Conservation (phyloP, 192 early-diverging fungal genomes). For the Geosiphon pyriformis region DNA sequence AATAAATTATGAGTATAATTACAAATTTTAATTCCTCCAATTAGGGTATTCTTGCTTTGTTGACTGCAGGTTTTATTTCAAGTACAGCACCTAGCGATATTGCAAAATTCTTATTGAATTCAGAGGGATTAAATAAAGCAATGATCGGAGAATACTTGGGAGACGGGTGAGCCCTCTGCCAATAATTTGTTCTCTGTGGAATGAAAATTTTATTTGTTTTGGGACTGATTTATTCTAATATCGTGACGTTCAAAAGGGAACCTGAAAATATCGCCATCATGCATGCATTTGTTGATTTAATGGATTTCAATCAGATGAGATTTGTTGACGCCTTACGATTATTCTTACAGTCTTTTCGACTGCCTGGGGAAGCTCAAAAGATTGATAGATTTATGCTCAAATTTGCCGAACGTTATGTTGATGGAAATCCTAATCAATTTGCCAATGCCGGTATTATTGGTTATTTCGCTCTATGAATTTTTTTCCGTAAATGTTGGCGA, state of each 20-base stretch:
- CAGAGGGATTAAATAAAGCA: slow-evolving; percentile 81
- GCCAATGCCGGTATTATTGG: slow-evolving; percentile 61
- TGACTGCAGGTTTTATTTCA: slow-evolving; percentile 60
- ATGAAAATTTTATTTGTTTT: neutral
- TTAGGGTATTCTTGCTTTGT: slow-evolving; percentile 71
- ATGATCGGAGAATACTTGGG: slow-evolving; percentile 91
- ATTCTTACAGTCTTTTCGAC: slow-evolving; percentile 83
- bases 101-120: slow-evolving; percentile 66
- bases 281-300: slow-evolving; percentile 94
- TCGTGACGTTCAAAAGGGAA: slow-evolving; percentile 44
- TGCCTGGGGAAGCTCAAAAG: slow-evolving; percentile 93
- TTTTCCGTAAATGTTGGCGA: neutral
- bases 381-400: slow-evolving; percentile 98
- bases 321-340: slow-evolving; percentile 78
- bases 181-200: slow-evolving; percentile 3
- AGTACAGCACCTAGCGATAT: slow-evolving; percentile 64
- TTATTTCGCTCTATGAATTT: slow-evolving; percentile 7
- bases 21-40: neutral
- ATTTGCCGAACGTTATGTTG: slow-evolving; percentile 88
- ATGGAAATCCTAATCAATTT: slow-evolving; percentile 77
- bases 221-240: neutral
- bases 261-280: slow-evolving; percentile 88
- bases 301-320: slow-evolving; percentile 67
- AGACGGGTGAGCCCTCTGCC: slow-evolving; percentile 55
- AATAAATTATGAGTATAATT: neutral